phyloP scores from a whole-genome alignment of 495 filamentous ascomycete genomes.

The Lasiosphaeris hirsuta region DNA sequence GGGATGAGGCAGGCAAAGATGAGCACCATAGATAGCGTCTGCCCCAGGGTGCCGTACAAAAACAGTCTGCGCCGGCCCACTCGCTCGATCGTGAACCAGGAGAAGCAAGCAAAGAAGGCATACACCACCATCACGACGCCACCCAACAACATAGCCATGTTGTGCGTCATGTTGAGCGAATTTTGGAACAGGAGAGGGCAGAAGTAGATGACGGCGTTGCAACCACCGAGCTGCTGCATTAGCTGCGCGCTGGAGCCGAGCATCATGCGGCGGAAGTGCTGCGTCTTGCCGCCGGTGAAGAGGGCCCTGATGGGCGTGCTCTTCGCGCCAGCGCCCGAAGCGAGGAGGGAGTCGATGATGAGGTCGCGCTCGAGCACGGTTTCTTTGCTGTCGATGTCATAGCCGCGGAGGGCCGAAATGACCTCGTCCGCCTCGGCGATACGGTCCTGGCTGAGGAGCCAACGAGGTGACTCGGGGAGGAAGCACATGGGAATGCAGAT shows the following conservation, averaged over 20 bases:
- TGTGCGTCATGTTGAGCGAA: slow-evolving; percentile 55
- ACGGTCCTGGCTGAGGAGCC: slow-evolving; percentile 65
- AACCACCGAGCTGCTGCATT: slow-evolving; percentile 74
- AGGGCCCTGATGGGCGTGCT: slow-evolving; percentile 54
- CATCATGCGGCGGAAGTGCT: slow-evolving; percentile 62
- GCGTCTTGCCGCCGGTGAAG: slow-evolving; percentile 60
- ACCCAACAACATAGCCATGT: slow-evolving; percentile 65
- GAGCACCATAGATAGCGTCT: slow-evolving; percentile 69
- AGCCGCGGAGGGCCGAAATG: slow-evolving; percentile 64
- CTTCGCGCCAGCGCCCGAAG: slow-evolving; percentile 56
- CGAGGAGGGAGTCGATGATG: slow-evolving; percentile 60
- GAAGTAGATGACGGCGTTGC: slow-evolving; percentile 84
- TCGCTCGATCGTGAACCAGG: slow-evolving; percentile 78
- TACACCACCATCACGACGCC: slow-evolving; percentile 82
- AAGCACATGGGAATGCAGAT: slow-evolving; percentile 61
- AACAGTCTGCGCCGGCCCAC: slow-evolving; percentile 71
- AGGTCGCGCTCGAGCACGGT: slow-evolving; percentile 56
- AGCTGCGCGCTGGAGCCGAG: slow-evolving; percentile 62
- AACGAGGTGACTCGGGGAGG: slow-evolving; percentile 75
- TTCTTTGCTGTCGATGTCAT: slow-evolving; percentile 56
- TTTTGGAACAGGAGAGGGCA: slow-evolving; percentile 72
- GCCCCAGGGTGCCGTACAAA: slow-evolving; percentile 65
- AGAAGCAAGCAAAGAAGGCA: slow-evolving; percentile 69
- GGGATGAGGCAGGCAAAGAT: slow-evolving; percentile 71
- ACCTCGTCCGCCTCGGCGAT: slow-evolving; percentile 66